Base-by-base conservation (phyloP, 163 green algal genomes). In the Trebouxia gelatinosa region DNA sequence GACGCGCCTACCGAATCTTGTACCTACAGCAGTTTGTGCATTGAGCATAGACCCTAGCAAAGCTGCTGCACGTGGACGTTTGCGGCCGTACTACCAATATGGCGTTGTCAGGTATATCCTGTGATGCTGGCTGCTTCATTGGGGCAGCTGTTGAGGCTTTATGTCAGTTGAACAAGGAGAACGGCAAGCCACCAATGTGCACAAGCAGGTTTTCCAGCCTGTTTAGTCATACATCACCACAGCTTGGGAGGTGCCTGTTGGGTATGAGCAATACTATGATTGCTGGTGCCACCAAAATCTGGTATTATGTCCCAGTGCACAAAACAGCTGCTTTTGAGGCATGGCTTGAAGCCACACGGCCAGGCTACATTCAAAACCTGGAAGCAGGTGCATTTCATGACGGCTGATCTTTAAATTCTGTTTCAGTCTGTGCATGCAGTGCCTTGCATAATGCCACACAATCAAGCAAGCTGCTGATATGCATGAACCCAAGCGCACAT, bases 231-330 rank as follows among this genome's bases (percentile, higher is more conserved):
- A 72, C 64, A 3, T 37, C 64, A 50, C 64, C 64, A 23, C 64
- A 72, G 64, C 35, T 72, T 13, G 64, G 64, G 5, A 28, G 64
- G 29, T 72, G 64, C 26, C 64, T 72, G 1, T 54, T 72, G 64
- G n/a, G 35, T 23, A 72, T 72, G 64, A 72, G 64, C 37, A 72
- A 72, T 32, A 72, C 64, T 37, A 72, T 72, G 64, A 72, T 72
- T 21, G 50, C 35, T 34, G 64, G 64, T 7, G 64, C 64, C 5
- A 72, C 64, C 31, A 72, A 72, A 23, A 72, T 72, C 37, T 72
- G 64, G 64, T 72, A 72, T 37, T 72, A 72, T 48, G n/a, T 72
- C 23, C 64, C 64, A 37, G 64, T 54, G 23, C 21, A 28, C 21
- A 72, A 32, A 34, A 54, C 64, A 72, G 35, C 21, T 17, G 21